phyloP scores from a whole-genome alignment of 106 monocot species.

The Acanthochlamys bracteata region DNA sequence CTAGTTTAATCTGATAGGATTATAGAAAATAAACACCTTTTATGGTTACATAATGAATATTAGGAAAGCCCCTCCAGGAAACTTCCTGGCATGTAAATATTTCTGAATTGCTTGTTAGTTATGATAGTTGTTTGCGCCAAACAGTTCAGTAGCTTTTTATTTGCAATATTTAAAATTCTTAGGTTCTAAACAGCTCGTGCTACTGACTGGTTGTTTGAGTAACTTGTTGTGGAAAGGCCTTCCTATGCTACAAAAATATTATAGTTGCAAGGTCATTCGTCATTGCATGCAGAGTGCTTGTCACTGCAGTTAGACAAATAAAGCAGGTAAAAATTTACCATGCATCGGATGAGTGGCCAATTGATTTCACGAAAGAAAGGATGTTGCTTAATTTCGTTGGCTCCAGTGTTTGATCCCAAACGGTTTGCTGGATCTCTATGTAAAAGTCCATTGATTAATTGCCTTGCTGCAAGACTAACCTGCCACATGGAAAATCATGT shows the following conservation, averaged over 20 bases:
- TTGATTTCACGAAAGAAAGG: slow-evolving; percentile 85
- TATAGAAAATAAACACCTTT: no score
- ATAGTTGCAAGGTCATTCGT: neutral
- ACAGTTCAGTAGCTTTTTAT: no score
- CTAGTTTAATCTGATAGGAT: neutral
- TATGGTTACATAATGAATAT: no score
- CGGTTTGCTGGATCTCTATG: slow-evolving; percentile 75
- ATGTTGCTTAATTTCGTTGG: slow-evolving; percentile 90
- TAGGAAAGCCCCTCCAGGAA: no score
- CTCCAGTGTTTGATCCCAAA: slow-evolving; percentile 64
- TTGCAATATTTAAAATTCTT: no score
- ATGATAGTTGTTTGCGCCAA: no score
- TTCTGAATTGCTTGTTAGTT: no score
- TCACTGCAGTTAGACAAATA: neutral
- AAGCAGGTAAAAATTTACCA: slow-evolving; percentile 33
- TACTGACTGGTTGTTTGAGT: no score
- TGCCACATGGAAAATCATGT: slow-evolving; percentile 19
- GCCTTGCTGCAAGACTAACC: slow-evolving; percentile 84
- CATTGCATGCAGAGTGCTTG: neutral
- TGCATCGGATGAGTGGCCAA: slow-evolving; percentile 94
- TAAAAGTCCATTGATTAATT: slow-evolving; percentile 72
- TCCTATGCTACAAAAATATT: no score
- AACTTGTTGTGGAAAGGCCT: no score
- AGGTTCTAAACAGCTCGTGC: no score
- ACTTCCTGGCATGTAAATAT: no score